phyloP scores from a whole-genome alignment of 2,329 filamentous ascomycete species.

The Blumeria hordei region DNA sequence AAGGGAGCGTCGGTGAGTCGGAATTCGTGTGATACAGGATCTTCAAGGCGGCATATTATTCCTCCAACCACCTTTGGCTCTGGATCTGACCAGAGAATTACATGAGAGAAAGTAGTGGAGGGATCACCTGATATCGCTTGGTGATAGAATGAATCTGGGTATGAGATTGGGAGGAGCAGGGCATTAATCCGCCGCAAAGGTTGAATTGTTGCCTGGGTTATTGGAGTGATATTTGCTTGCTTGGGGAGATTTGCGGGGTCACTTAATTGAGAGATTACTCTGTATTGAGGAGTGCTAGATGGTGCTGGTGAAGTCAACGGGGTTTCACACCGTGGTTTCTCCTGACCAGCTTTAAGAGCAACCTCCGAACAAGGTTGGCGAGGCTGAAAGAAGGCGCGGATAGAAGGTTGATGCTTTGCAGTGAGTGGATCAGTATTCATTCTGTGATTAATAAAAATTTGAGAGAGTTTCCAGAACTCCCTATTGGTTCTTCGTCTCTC shows the following conservation, averaged over 20 bases:
- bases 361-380: constrained; percentile 14
- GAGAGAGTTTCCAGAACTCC: too few species aligned
- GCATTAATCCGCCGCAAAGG: constrained; percentile 39
- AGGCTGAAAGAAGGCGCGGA: constrained; percentile 37
- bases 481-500: too few species aligned
- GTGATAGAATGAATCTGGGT: constrained; percentile 39
- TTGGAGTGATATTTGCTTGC: constrained; percentile 27
- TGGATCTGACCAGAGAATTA: constrained; percentile 29
- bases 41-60: constrained; percentile 31
- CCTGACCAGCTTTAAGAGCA: constrained; percentile 9
- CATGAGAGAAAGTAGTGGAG: constrained; percentile 29
- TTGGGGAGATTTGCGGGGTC: constrained; percentile 10
- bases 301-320: neutral
- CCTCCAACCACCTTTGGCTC: constrained; percentile 31
- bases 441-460: neutral
- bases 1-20: constrained; percentile 4
- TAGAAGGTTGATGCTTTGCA: constrained; percentile 24
- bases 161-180: constrained; percentile 37
- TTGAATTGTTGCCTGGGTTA: constrained; percentile 27
- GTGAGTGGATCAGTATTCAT: neutral
- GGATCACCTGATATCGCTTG: constrained; percentile 24
- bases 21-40: constrained; percentile 18
- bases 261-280: too few species aligned
- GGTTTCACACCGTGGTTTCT: constrained; percentile 1
- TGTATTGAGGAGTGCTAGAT: neutral